Base-by-base conservation (phyloP, 441 rosid species). In the Erodium texanum region DNA sequence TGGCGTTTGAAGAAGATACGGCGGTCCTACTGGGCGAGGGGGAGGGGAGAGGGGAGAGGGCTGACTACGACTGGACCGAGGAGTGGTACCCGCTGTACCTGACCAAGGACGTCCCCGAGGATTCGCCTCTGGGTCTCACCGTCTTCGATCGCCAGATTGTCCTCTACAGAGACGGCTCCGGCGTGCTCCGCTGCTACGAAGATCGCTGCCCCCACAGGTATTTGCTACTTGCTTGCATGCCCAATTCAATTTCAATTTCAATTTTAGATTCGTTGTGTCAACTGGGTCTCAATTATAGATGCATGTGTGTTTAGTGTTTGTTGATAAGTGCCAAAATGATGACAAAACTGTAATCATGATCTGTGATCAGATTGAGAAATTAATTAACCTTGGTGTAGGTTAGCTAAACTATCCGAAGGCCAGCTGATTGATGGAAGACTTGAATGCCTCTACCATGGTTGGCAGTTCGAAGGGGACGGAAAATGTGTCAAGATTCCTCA, bases 171-270 rank as follows among this genome's bases (percentile, higher is more conserved):
- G 98, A 93, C 73, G 97, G 92, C 1, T 72, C 80, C 0, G 97
- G 96, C 2, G 80, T 71, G 15, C 76, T 90, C 61, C 78, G 77
- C 0, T 93, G 98, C 70, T 83, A 73, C 66, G 88, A 93, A 71
- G 98, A 93, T 85, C 87, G 97, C 19, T 93, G 97, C 71, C 86
- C 94, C 41, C 98, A 93, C 77, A 89, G 98, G 97, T 93, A 72
- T 52, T n/a, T 1, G 1, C 3, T 14, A 48, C 16, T 2, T 48
- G 56, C 5, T 11, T 45, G 54, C 54, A 45, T 45, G 18, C 15
- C 15, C 3, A 45, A 45, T 45, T 15, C 54, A 14, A 32, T 32
- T 6, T 32, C 2, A 2, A 32, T 32, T 6, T 32, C 36, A 6
- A 2, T 32, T 32, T 32, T 2, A 32, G 6, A 2, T 6, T 32